Base-by-base conservation (phyloP, 2,329 filamentous ascomycete genomes). In the Sporothrix phasma region DNA sequence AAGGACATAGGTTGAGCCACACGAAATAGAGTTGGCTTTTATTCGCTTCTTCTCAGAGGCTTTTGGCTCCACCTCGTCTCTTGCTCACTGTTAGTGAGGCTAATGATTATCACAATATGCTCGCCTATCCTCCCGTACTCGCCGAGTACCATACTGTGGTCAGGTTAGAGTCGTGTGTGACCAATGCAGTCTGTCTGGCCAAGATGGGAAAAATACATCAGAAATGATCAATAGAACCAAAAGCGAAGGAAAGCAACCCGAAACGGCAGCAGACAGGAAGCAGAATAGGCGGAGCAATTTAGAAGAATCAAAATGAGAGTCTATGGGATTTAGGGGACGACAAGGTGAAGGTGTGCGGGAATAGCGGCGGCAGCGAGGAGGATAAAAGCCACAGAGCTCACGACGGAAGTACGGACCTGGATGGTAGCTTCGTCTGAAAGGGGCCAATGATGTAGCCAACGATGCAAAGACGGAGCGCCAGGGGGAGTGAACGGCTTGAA, bases 381-480 rank as follows among this genome's bases (percentile, higher is more conserved):
- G 43, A 61, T 22, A 29, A 29, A 61, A 49, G 29, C 59, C 19
- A 47, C 29, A 62, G 22, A 19, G n/a, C 58, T 26, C 41, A 47
- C 24, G 34, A 22, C 10, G 26, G 43, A 29, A 47, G 29, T 47
- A 29, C 43, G 43, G 58, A 37, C 43, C 43, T 22, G 43, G 26
- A 6, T 41, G 29, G 60, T 61, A 61, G 11, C 60, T 62, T 62
- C 45, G 43, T 62, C 53, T 62, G 34, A 6, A 41, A 22, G 54
- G 39, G 37, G 37, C 54, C 37, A 58, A 29, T 29, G 51, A 49
- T 39, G 17, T 11, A 15, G n/a, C 45, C 29, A 34, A 24, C 26
- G 31, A 29, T 19, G 13, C n/a, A 37, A 26, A 22, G 3, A 39
- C 39, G 54, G 39, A 24, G 31, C 15, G 19, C 24, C 7, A 58